Evolutionary conservation across 352 stramenopile species (phyloP).

Genomic region (Phytophthora hibernalis): DNA sequence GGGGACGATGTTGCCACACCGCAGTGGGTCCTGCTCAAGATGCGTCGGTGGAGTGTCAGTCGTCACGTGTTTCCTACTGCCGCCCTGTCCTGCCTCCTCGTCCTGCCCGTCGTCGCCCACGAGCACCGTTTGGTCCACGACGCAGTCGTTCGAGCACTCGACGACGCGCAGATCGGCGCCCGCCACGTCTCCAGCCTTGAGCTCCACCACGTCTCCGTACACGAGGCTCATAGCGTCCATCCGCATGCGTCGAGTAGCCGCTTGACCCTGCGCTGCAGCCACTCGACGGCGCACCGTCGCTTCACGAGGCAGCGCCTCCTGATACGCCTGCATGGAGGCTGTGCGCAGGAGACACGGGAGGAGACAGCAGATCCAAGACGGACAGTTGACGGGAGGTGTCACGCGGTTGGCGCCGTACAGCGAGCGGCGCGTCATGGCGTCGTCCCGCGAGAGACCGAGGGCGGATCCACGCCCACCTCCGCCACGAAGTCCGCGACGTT

Average conservation of each 20-base stretch:
- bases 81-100: slow-evolving; percentile 32
- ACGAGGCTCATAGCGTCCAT: slow-evolving; percentile 94
- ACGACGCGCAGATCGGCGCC: slow-evolving; percentile 89
- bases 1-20: slow-evolving; percentile 71
- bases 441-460: slow-evolving; percentile 70
- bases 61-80: slow-evolving; percentile 47
- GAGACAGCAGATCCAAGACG: slow-evolving; percentile 94
- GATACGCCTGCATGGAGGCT: slow-evolving; percentile 92
- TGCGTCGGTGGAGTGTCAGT: slow-evolving; percentile 25
- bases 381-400: slow-evolving; percentile 92
- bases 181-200: slow-evolving; percentile 90
- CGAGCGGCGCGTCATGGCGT: slow-evolving; percentile 70
- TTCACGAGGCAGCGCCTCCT: slow-evolving; percentile 86
- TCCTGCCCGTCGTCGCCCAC: slow-evolving; percentile 40
- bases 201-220: slow-evolving; percentile 92
- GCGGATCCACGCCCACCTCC: slow-evolving; percentile 62
- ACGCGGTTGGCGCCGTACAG: slow-evolving; percentile 91
- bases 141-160: slow-evolving; percentile 79
- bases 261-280: slow-evolving; percentile 23
- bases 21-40: slow-evolving; percentile 42
- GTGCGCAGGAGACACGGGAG: slow-evolving; percentile 94
- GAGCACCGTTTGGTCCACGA: slow-evolving; percentile 69
- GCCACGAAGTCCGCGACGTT: slow-evolving; percentile 66
- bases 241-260: slow-evolving; percentile 74
- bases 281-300: slow-evolving; percentile 82